Conservation (phyloP, 1,284 basidiomycete genomes). For the Trametes versicolor region DNA sequence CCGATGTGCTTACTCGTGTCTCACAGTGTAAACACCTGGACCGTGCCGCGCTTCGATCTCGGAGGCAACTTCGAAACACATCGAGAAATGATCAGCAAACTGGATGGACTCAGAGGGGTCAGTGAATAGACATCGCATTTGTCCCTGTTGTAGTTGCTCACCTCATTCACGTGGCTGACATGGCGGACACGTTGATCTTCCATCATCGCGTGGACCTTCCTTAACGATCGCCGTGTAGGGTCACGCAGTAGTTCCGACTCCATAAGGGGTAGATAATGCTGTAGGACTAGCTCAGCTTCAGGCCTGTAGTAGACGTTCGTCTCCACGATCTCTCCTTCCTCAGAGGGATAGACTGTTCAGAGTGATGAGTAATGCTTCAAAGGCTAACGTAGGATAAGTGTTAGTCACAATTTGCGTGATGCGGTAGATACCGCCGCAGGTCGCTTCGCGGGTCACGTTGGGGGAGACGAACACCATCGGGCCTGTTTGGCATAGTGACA, state of each 20-base stretch:
- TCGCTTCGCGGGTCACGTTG: background rate
- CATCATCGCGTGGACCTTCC: background rate
- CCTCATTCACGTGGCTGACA: background rate
- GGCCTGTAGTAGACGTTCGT: background rate
- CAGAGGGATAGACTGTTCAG: background rate
- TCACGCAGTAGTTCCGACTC: background rate
- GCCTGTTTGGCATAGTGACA: background rate
- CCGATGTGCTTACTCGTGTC: background rate
- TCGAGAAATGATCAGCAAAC: too few relatives aligned
- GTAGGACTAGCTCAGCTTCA: background rate
- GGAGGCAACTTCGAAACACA: too few relatives aligned
- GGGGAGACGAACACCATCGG: background rate
- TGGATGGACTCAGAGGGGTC: too few relatives aligned
- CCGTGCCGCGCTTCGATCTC: too few relatives aligned
- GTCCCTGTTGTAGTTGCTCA: too few relatives aligned
- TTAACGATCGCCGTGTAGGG: too few relatives aligned
- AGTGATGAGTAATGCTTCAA: background rate
- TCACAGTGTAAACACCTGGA: background rate
- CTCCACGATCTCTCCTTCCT: background rate
- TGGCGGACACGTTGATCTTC: background rate
- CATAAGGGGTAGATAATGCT: background rate
- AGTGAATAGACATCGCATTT: too few relatives aligned
- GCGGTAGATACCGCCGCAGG: background rate
- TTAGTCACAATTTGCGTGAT: background rate
- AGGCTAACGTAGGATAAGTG: background rate